Conservation (phyloP, 164 flowering plant genomes). For the Berberis thunbergii region DNA sequence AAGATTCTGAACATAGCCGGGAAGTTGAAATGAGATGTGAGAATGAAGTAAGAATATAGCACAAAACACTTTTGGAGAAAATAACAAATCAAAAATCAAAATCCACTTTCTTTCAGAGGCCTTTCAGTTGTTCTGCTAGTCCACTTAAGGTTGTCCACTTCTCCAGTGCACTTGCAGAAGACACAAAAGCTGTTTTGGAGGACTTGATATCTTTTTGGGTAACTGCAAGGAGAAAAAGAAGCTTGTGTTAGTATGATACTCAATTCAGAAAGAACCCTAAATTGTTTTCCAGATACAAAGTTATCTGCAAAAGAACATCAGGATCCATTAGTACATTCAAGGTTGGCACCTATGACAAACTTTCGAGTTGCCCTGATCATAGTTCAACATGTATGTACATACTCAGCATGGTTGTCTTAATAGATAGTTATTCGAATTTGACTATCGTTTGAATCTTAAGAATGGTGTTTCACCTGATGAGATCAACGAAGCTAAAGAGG, state of each 20-base stretch:
- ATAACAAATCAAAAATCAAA: neutral
- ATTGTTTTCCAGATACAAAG: no score
- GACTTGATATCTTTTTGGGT: slow-evolving; percentile 43
- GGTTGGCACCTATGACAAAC: no score
- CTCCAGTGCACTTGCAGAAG: slow-evolving; percentile 68
- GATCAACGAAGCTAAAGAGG: slow-evolving; percentile 53
- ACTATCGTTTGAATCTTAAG: neutral
- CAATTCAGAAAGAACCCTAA: no score
- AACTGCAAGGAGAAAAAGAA: slow-evolving; percentile 29
- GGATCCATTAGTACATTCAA: no score
- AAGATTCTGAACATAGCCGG: no score
- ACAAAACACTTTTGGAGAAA: neutral
- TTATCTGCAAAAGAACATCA: no score
- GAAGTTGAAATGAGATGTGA: neutral
- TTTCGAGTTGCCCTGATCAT: no score
- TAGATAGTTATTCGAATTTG: no score
- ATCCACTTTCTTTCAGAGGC: slow-evolving; percentile 35
- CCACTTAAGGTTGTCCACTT: slow-evolving; percentile 74
- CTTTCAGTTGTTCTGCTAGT: slow-evolving; percentile 52
- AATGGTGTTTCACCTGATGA: slow-evolving; percentile 44
- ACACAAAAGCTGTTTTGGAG: slow-evolving; percentile 54
- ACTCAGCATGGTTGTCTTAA: no score
- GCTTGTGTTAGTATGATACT: no score
- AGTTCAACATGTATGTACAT: no score
- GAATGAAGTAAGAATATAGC: neutral